Evolutionary conservation across 78 protist genomes (phyloP).

Genomic region (slime mould (Dictyostelium discoideum)): DNA sequence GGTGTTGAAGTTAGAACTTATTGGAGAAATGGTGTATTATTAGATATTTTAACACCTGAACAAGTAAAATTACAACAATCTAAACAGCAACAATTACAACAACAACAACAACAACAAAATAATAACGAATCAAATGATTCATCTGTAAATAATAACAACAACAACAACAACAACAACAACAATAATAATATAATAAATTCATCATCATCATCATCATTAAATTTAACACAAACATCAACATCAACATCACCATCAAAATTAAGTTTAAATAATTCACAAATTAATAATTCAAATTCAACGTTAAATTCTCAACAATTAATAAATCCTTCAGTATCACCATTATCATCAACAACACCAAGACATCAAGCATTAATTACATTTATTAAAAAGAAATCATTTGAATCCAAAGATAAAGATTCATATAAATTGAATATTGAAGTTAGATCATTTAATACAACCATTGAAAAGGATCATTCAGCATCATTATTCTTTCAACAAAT

Average conservation of each 20-base stretch:
- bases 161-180: not conserved
- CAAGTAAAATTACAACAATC: conserved; percentile 4
- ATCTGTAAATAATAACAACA: not conserved
- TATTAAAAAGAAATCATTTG: conserved; percentile 52
- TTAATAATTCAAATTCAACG: not conserved
- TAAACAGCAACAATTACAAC: conserved; percentile 12
- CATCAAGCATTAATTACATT: conserved; percentile 59
- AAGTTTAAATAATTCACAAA: conserved; percentile 7
- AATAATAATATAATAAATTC: not conserved
- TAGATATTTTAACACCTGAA: conserved; percentile 18
- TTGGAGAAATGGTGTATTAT: conserved; percentile 72
- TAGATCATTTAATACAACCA: conserved; percentile 15
- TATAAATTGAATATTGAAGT: conserved; percentile 68
- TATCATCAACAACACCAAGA: not conserved
- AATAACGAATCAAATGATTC: not conserved
- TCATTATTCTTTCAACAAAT: conserved; percentile 51
- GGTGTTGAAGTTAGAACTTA: conserved; percentile 62
- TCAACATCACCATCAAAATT: conserved; percentile 5
- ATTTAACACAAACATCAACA: not conserved
- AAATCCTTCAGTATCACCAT: not conserved
- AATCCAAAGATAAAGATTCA: conserved; percentile 25
- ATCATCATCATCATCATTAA: not conserved
- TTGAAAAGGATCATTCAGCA: conserved; percentile 29
- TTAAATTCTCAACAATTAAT: not conserved
- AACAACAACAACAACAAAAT: not conserved